Evolutionary conservation across 208 protist genomes (phyloP).

Genomic region (Trichomonas gallinae): DNA sequence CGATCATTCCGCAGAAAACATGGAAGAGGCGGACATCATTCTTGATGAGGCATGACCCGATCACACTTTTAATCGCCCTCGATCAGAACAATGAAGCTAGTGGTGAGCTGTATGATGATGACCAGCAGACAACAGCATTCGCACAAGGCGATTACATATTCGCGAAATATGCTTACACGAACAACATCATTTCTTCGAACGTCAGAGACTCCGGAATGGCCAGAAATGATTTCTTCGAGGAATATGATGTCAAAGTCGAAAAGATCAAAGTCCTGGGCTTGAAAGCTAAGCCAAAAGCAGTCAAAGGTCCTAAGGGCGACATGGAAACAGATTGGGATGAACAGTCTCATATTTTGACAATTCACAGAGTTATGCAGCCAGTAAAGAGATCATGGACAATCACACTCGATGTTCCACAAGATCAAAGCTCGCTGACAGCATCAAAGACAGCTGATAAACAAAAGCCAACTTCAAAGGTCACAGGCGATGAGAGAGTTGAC

Average conservation of each 20-base stretch:
- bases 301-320: too few species aligned
- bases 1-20: slow-evolving; percentile 69
- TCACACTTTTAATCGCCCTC: slow-evolving; percentile 42
- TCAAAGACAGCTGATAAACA: too few species aligned
- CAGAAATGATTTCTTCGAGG: background rate
- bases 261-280: background rate
- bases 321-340: too few species aligned
- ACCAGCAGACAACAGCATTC: slow-evolving; percentile 27
- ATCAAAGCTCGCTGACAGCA: too few species aligned
- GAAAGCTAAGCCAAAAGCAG: too few species aligned
- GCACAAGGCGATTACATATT: background rate
- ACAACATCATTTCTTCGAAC: background rate
- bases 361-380: too few species aligned
- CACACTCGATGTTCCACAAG: too few species aligned
- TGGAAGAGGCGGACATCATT: slow-evolving; percentile 60
- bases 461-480: too few species aligned
- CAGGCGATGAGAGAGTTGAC: too few species aligned
- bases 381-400: too few species aligned
- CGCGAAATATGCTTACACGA: too few species aligned
- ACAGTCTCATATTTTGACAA: too few species aligned
- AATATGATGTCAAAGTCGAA: background rate
- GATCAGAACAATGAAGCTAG: slow-evolving; percentile 19
- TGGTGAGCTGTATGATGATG: slow-evolving; percentile 34
- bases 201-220: background rate
- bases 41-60: slow-evolving; percentile 54